Base-by-base conservation (phyloP, 495 filamentous ascomycete genomes). In the Chlorociboria aeruginascens region DNA sequence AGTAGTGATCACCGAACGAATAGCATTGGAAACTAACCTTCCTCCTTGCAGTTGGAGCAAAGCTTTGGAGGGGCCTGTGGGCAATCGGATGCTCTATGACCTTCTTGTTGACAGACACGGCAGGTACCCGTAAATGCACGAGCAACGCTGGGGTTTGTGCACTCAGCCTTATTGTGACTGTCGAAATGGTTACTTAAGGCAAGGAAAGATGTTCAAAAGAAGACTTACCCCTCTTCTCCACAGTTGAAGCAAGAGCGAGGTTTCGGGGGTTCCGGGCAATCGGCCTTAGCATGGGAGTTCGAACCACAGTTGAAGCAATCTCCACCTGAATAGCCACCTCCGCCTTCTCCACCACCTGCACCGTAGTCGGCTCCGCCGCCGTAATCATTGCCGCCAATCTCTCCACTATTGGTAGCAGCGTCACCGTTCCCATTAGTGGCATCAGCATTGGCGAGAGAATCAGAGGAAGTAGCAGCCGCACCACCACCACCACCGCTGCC, bases 231-330 rank as follows among this genome's bases (percentile, higher is more conserved):
- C 52, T 69, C 66, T 57, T 73, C 56, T 20, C 70, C 62, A 53
- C 69, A 71, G 16, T 51, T 51, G 34, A 30, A 92, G 67, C 86
- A 93, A 32, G 68, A 29, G 13, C 46, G 17, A 34, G 46, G 37
- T 35, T 46, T 51, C 8, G 33, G 32, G 3, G 49, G 44, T 3
- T 69, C 66, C 14, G 67, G 52, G 52, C 74, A 77, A 3, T 76
- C 74, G 1, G 55, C 46, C 60, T 73, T 76, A 48, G 53, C 66
- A 63, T 79, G 76, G 12, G 74, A 78, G 36, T 20, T 32, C 57
- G 87, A 64, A 32, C 82, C 84, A 52, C 87, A 94, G 59, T 87
- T 89, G 73, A 79, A 93, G 67, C 86, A 94, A 31, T 66, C 73
- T 20, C 69, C 62, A 61, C 66, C 36, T 57, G 68, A 50, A 36